Conservation (phyloP, 1,284 basidiomycete genomes). For the Ustilago hordei region DNA sequence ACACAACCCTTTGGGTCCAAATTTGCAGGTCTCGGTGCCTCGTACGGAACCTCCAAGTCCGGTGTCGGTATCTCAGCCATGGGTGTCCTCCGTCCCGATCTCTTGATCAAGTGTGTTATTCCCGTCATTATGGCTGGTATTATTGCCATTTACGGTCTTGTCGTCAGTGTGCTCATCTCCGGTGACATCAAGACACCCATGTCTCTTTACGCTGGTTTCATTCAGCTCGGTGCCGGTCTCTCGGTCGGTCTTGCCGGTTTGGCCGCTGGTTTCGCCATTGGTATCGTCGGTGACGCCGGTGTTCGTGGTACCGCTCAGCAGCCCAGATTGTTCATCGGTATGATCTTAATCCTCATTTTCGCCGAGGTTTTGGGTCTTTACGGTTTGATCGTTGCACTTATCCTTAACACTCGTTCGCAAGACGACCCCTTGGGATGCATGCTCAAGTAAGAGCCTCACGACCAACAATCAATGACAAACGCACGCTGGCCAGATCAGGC, state of each 20-base stretch:
- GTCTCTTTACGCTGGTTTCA: conserved; percentile 84
- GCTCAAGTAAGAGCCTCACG: conserved; percentile 42
- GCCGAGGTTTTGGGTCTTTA: conserved; percentile 91
- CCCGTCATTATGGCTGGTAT: conserved; percentile 99
- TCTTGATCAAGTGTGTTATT: conserved; percentile 98
- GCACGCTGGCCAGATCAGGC: neutral
- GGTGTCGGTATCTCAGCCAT: conserved; percentile 98
- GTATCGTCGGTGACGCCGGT: conserved; percentile 90
- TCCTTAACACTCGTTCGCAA: conserved; percentile 77
- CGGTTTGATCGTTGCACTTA: conserved; percentile 87
- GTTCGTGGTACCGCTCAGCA: conserved; percentile 75
- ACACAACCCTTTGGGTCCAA: neutral
- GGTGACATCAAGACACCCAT: conserved; percentile 71
- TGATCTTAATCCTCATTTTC: conserved; percentile 82
- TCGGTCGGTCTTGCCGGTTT: conserved; percentile 91
- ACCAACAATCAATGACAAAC: neutral
- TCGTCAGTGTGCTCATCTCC: conserved; percentile 73
- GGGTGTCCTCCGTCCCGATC: conserved; percentile 92
- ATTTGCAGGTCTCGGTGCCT: conserved; percentile 81
- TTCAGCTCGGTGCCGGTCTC: conserved; percentile 93
- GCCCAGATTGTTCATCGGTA: conserved; percentile 87
- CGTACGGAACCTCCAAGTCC: conserved; percentile 95
- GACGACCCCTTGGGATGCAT: conserved; percentile 58
- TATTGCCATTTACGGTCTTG: conserved; percentile 78
- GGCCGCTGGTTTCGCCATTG: conserved; percentile 98